Base-by-base conservation (phyloP, 116 monocot genomes). In the Thalassia testudinum region DNA sequence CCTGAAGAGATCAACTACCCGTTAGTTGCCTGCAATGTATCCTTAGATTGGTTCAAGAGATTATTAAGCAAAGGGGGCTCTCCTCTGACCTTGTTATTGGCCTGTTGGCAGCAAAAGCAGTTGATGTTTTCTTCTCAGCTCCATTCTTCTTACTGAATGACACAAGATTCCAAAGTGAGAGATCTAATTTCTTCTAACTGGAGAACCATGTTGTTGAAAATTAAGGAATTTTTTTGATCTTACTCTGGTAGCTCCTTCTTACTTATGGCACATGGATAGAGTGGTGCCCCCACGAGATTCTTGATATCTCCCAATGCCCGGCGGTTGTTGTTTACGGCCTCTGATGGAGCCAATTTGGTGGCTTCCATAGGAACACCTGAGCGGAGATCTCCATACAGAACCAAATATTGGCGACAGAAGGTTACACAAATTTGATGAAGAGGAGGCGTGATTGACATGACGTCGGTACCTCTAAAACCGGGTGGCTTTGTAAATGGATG, bases 71-170 rank as follows among this genome's bases (percentile, higher is more conserved):
- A 15, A 45, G 15, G 19, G 19, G 4, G 5, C 4, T n/a, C 19
- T 45, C 45, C 3, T 45, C 50, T 20, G 61, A 95, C 95, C 85
- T 84, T 25, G 88, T 76, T 34, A 76, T 69, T 8, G 88, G 87
- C 2, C 82, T 56, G 49, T 54, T 49, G 34, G 49, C 50, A 15
- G 30, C 55, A 18, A 56, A 12, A 43, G 25, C 21, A 21, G 8
- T n/a, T 0, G 12, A 0, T 6, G 21, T 49, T 17, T 78, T 75
- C 52, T 73, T 68, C 49, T 72, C 59, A 48, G 24, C 55, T 0
- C 62, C 24, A 6, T 12, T 37, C 43, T 20, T 57, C 53, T 50
- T 72, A 10, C 77, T 77, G 45, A 50, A 26, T 56, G 42, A 1
- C 52, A 27, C 0, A 34, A 27, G 30, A 6, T 49, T 12, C 24